Evolutionary conservation across 208 protist genomes (phyloP).

Genomic region (Crithidia bombi): DNA sequence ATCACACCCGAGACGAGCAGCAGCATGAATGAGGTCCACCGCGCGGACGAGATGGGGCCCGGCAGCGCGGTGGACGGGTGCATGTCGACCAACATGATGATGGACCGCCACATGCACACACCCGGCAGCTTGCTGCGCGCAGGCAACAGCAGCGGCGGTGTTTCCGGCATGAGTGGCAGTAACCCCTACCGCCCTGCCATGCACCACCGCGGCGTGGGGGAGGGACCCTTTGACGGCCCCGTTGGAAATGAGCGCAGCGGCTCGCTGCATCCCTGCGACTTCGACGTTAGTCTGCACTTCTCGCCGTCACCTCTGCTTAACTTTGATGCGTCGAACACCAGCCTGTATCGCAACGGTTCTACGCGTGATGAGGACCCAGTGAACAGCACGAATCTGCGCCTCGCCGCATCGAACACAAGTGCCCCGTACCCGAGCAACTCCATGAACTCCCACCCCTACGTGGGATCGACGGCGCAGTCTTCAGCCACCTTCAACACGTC

Average conservation of each 20-base stretch:
- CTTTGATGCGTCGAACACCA: constrained; percentile 44
- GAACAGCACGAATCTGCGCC: constrained; percentile 17
- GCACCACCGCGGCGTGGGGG: constrained; percentile 1
- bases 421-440: constrained; percentile 9
- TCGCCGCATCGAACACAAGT: constrained; percentile 22
- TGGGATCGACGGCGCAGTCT: constrained; percentile 7
- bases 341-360: constrained; percentile 23
- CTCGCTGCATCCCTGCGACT: constrained; percentile 29
- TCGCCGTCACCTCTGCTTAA: constrained; percentile 35
- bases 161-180: background rate
- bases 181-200: constrained; percentile 19
- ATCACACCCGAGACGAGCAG: constrained; percentile 27
- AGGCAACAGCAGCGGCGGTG: background rate
- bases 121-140: background rate
- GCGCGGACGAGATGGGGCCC: constrained; percentile 18
- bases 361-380: constrained; percentile 29
- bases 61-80: constrained; percentile 4
- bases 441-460: constrained; percentile 25
- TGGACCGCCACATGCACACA: background rate
- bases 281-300: constrained; percentile 46
- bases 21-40: constrained; percentile 12
- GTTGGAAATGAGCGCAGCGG: constrained; percentile 9
- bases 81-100: background rate
- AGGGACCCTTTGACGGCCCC: background rate
- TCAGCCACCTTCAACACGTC: background rate